Base-by-base conservation (phyloP, 2,329 filamentous ascomycete genomes). In the Clonostachys rhizophaga region DNA sequence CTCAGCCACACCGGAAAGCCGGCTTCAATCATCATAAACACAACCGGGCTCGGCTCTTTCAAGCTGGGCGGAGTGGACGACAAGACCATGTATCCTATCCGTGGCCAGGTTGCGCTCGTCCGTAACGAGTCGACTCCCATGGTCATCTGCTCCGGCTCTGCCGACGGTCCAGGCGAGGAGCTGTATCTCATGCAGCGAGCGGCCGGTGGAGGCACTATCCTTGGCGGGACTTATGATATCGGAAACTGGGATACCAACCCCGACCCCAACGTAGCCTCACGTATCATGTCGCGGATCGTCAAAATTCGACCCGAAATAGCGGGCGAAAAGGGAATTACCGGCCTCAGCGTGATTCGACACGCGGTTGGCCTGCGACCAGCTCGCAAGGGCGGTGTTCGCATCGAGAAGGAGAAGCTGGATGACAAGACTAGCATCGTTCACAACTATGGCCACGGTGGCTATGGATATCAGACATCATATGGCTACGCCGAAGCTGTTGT, bases 61-160 rank as follows among this genome's bases (percentile, higher is more conserved):
- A 84, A 76, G 47, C 80, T 97, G 2, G 91, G 89, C 6, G 92
- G 92, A 36, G 91, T 97, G 0, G 74, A 80, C 65, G 92, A 97
- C 60, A 64, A 69, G 49, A 78, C 75, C 7, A 78, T 96, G 53
- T 76, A 83, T 46, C 91, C 92, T 1, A 44, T 44, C 13, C 81
- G 92, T 5, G 92, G 91, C 5, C 92, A 96, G 67, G 82, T 89
- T n/a, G 87, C 95, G 0, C 64, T 96, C 1, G 89, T 96, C 18
- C 75, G 89, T 48, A 95, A 95, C 66, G 77, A 78, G 7, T 75
- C 79, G 14, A 16, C 9, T 5, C 17, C 30, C 6, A 44, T 44
- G 14, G 18, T 16, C n/a, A 44, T 14, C n/a, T n/a, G 34, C 30
- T 90, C 86, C 12, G 87, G 88, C 40, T 87, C 83, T 1, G 86